Conservation (phyloP, 176 grass and related monocot genomes). For the bread wheat (Triticum aestivum) region DNA sequence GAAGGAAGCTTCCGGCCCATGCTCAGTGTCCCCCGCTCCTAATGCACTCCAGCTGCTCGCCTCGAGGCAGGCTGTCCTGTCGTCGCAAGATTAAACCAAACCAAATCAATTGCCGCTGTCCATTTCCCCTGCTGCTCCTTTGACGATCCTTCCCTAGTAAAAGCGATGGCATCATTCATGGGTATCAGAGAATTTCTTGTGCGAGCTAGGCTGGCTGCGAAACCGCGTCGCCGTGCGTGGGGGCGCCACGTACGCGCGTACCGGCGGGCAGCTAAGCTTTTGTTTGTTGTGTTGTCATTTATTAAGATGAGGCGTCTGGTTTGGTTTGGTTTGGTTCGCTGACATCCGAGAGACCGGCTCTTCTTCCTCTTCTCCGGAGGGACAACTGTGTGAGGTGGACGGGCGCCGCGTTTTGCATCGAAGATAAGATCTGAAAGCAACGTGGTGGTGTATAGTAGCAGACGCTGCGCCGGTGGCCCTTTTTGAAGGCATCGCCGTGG, state of each 20-base stretch:
- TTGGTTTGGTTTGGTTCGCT: background rate
- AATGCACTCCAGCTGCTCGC: conserved; percentile 57
- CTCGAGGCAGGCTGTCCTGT: conserved; percentile 25
- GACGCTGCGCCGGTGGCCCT: background rate
- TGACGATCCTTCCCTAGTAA: conserved; percentile 31
- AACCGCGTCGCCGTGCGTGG: conserved; percentile 40
- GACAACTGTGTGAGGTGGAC: conserved; percentile 30
- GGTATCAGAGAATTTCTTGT: background rate
- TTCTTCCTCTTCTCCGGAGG: background rate
- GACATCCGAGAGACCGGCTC: conserved; percentile 8
- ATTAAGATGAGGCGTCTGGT: background rate
- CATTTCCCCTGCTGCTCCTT: conserved; percentile 22
- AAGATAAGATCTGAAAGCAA: conserved; percentile 33
- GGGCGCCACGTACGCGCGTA: background rate
- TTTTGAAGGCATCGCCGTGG: no score
- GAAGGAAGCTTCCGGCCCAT: conserved; percentile 24
- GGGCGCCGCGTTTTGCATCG: background rate
- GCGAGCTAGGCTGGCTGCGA: conserved; percentile 60
- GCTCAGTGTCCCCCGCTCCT: conserved; percentile 26
- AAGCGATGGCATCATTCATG: conserved; percentile 14
- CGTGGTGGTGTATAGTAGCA: background rate
- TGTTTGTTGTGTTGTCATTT: conserved; percentile 19
- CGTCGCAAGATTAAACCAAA: conserved; percentile 27
- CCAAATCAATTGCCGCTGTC: conserved; percentile 34
- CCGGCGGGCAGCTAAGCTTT: conserved; percentile 40